Evolutionary conservation across 2,329 filamentous ascomycete species (phyloP), one percentile per base, ranked within the genome.

Genomic region (Fusarium acutatum): DNA sequence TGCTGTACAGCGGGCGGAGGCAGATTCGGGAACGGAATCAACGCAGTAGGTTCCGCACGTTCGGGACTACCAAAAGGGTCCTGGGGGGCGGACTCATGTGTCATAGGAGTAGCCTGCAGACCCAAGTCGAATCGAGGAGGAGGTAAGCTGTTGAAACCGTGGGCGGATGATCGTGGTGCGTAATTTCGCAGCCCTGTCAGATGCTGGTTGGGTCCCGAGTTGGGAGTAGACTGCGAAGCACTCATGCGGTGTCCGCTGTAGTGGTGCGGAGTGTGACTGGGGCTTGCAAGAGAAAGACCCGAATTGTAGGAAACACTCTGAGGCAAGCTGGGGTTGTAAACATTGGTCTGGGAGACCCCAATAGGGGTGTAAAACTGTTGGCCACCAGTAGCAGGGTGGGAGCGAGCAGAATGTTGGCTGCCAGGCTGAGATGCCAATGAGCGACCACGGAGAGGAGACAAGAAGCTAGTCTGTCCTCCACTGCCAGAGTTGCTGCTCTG

Each of bases 131-230:
- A 85, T 28, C 79, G 82, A 7, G 84, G 84, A 17, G 84, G 83
- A 20, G 83, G 80, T 38, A 78, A 73, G 34, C 68, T 72, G 9
- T 70, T 65, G 38, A 72, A 64, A 12, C 77, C 68, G n/a, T 75
- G 73, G 0, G 76, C 79, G 34, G 78, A 69, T 12, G 80, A 79
- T 10, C 81, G 80, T 8, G 84, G 83, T 3, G 83, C 82, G 67
- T 84, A 84, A 75, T 82, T 84, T 61, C 82, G 82, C 5, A 84
- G 84, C 75, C 85, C 84, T 0, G 83, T 84, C 54, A 81, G 77
- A 40, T 72, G 74, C 7, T 77, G 75, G 28, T 59, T 49, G 9
- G 26, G 53, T 10, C 26, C 70, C 37, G 59, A 61, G 26, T 60
- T 71, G 7, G 76, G 67, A 49, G 69, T 68, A 35, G 69, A 64